Conservation (phyloP, 805 yeast species). For the Candida namnaoensis region DNA sequence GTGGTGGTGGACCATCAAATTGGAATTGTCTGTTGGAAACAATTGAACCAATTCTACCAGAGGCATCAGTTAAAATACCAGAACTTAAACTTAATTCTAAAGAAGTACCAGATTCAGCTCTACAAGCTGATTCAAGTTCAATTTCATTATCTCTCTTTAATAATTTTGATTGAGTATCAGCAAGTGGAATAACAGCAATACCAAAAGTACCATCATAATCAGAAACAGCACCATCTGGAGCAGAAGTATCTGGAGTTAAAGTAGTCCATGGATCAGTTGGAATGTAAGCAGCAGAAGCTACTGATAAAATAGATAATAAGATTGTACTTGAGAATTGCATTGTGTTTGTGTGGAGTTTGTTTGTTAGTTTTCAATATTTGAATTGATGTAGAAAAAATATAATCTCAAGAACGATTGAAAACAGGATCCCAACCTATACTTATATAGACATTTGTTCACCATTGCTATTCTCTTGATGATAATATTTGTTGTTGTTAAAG, state of each 20-base stretch:
- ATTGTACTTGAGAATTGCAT: too few relatives aligned
- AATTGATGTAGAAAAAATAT: too few relatives aligned
- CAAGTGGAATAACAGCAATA: constrained; percentile 31
- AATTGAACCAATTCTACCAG: constrained; percentile 68
- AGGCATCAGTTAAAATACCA: constrained; percentile 44
- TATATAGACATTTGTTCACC: too few relatives aligned
- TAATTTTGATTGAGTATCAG: constrained; percentile 14
- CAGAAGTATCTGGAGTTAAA: constrained; percentile 29
- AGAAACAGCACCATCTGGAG: constrained; percentile 27
- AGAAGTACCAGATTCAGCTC: constrained; percentile 10
- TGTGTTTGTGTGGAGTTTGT: too few relatives aligned
- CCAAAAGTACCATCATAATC: constrained; percentile 30
- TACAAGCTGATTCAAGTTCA: not conserved
- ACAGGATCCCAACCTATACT: too few relatives aligned
- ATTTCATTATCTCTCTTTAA: constrained; percentile 6
- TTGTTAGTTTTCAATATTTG: too few relatives aligned
- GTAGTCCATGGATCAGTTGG: constrained; percentile 46
- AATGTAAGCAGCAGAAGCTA: constrained; percentile 62
- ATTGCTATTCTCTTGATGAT: too few relatives aligned
- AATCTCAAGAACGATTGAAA: too few relatives aligned
- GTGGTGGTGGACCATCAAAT: constrained; percentile 83
- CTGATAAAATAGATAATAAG: too few relatives aligned
- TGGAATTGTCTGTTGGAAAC: constrained; percentile 82
- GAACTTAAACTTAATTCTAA: constrained; percentile 35
- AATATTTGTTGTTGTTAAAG: too few relatives aligned